These are phyloP conservation scores for Nakazawaea anatomiae DNA, from an alignment of 805 yeast species.

Conservation along the genomic window DNA sequence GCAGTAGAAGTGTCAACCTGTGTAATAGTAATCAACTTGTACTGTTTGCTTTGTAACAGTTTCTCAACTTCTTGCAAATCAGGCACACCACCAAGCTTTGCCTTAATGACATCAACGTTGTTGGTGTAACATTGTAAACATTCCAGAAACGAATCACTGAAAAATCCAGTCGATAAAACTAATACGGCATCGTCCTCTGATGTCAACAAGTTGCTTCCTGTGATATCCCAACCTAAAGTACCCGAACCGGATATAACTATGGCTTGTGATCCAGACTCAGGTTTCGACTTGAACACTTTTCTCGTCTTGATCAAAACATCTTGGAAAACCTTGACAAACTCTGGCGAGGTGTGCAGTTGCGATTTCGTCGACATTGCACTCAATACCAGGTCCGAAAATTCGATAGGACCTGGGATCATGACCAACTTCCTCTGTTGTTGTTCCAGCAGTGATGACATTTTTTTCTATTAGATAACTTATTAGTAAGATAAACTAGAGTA, in stretches of 20 bases:
- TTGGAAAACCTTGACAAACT: constrained; percentile 71
- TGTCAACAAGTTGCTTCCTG: constrained; percentile 66
- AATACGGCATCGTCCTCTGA: constrained; percentile 63
- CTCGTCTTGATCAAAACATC: constrained; percentile 62
- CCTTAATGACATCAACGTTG: constrained; percentile 66
- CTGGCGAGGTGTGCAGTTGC: constrained; percentile 86
- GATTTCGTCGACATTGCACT: constrained; percentile 79
- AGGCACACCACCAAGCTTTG: constrained; percentile 70
- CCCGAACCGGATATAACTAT: constrained; percentile 87
- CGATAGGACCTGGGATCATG: constrained; percentile 35
- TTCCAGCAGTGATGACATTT: not conserved
- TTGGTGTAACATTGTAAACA: constrained; percentile 68
- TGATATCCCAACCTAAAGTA: constrained; percentile 92
- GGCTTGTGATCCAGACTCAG: constrained; percentile 62
- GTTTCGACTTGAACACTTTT: constrained; percentile 61
- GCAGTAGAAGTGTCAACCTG: constrained; percentile 97
- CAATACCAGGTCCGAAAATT: constrained; percentile 74
- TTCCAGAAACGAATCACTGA: constrained; percentile 78
- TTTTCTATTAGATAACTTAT: not conserved
- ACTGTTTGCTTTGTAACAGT: constrained; percentile 45
- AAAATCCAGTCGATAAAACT: constrained; percentile 86
- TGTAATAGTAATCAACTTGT: constrained; percentile 74
- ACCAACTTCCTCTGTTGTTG: constrained; percentile 22
- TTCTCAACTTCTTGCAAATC: constrained; percentile 49
- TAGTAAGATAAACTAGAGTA: too few relatives aligned